Base-by-base conservation (phyloP, 176 grass and related monocot species). In the Musa acuminata region DNA sequence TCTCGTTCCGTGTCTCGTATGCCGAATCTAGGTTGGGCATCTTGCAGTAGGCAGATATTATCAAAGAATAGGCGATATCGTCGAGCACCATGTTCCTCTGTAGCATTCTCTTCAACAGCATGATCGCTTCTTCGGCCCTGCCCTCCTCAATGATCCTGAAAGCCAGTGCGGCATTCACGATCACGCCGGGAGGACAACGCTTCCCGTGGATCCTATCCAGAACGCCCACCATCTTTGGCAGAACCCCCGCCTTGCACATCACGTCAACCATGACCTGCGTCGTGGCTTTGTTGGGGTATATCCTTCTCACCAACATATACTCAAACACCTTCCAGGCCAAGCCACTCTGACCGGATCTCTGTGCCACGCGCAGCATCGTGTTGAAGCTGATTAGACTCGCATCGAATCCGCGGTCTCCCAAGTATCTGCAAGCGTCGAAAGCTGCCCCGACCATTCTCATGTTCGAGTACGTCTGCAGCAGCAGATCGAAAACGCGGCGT, bases 251-350 rank as follows among this genome's bases (percentile, higher is more conserved):
- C 53, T 87, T 83, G 84, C 87, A 87, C 71, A 93, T 85, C 23
- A 88, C 75, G 75, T 85, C 80, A 10, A 97, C 49, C 83, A 90
- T 82, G 48, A 85, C 74, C 80, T 97, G 85, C 1, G 84, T 65
- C 11, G 89, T 93, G 55, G 73, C 57, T 75, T 92, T 82, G 80
- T 92, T 87, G 19, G 87, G 90, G 55, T 88, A 90, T 23, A 93
- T 55, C 35, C 90, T 87, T 81, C 79, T 92, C 4, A 80, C 83
- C 22, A 89, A 79, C 93, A 97, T 97, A 85, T 80, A 80, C 85
- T 93, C 90, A 81, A 97, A 88, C 85, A 93, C 87, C 83, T 90
- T 83, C 93, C 90, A 97, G 22, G 90, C 90, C 62, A 85, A 70
- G 8, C 64, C 51, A 80, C 84, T 84, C 65, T 72, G 63, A 75